Base-by-base conservation (phyloP, 805 yeast species). In the Starmerella geochares region DNA sequence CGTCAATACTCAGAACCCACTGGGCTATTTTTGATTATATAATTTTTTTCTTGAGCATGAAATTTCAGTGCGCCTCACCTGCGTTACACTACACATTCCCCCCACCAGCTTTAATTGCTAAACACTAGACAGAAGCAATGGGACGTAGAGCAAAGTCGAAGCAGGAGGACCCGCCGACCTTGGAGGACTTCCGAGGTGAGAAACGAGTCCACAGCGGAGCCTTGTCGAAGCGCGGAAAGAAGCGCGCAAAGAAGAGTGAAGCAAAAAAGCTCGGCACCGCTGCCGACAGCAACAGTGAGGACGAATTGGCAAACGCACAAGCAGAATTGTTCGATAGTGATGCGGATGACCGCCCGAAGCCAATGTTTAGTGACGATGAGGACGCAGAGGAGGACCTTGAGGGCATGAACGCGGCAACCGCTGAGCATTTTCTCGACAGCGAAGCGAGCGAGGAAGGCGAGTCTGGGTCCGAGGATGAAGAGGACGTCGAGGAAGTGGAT, bases 71-170 rank as follows among this genome's bases (percentile, higher is more conserved):
- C 25, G 6, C 9, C 31, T 3, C 20, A 21, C 16, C 24, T 14
- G 31, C 21, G 13, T 33, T 10, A 25, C 20, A 19, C 25, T 21
- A 20, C 47, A 11, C 28, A 7, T 19, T 13, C 14, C 17, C n/a
- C 27, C 37, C 13, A 27, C 37, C 13, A 27, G 27, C 17, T 8
- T 19, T 21, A 20, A 36, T 36, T 36, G 27, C 13, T 11, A 10
- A 14, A 14, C 16, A 14, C 35, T 14, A 31, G 13, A 7, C 23
- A 13, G 25, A 24, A 25, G 48, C 37, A 48, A 86, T 88, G 95
- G 97, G 97, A 66, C 83, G 95, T 77, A 81, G 85, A 72, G 85
- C 86, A 52, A 86, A 83, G 68, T 83, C 86, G 62, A 90, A 86
- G 74, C 97, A 90, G 71, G 92, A 86, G 41, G 84, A 77, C 52